Percentiles rank a stretch among this genome's conserved stretches.
These are phyloP conservation scores for Candida jianshihensis DNA, from an alignment of 805 yeast species.

Conservation along the genomic window DNA sequence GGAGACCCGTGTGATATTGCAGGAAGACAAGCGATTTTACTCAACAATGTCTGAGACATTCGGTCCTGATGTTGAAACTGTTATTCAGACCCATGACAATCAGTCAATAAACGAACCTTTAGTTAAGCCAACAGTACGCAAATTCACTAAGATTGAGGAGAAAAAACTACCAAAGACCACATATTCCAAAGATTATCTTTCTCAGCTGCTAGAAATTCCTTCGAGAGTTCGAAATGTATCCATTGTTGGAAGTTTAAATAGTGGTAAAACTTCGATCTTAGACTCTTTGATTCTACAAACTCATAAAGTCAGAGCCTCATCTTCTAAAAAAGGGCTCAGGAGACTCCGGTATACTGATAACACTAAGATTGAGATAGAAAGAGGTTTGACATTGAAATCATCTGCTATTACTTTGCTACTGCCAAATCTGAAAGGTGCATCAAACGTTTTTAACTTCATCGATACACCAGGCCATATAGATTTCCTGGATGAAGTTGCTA, in stretches of 20 bases:
- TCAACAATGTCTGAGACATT: slow-evolving; percentile 39
- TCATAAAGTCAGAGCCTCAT: slow-evolving; percentile 41
- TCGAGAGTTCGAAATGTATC: slow-evolving; percentile 69
- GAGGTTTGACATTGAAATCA: slow-evolving; percentile 64
- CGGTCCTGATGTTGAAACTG: slow-evolving; percentile 60
- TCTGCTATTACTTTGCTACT: slow-evolving; percentile 56
- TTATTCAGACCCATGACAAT: slow-evolving; percentile 46
- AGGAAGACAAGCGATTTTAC: slow-evolving; percentile 39
- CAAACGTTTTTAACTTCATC: slow-evolving; percentile 53
- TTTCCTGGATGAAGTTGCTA: slow-evolving; percentile 68
- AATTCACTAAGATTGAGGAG: slow-evolving; percentile 43
- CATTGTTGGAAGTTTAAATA: slow-evolving; percentile 70
- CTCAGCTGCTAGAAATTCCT: slow-evolving; percentile 43
- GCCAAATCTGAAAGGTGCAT: slow-evolving; percentile 44
- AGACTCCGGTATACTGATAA: slow-evolving; percentile 74
- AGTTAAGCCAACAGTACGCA: slow-evolving; percentile 42
- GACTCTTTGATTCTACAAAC: slow-evolving; percentile 65
- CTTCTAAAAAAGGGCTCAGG: slow-evolving; percentile 48
- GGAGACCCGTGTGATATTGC: slow-evolving; percentile 27
- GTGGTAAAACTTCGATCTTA: slow-evolving; percentile 79
- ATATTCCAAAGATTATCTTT: slow-evolving; percentile 59
- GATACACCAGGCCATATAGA: slow-evolving; percentile 94
- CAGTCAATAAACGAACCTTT: slow-evolving; percentile 58
- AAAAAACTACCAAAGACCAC: slow-evolving; percentile 47
- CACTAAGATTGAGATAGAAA: slow-evolving; percentile 56